Base-by-base conservation (phyloP, 345 rosid genomes). In the Lepidium didymum region DNA sequence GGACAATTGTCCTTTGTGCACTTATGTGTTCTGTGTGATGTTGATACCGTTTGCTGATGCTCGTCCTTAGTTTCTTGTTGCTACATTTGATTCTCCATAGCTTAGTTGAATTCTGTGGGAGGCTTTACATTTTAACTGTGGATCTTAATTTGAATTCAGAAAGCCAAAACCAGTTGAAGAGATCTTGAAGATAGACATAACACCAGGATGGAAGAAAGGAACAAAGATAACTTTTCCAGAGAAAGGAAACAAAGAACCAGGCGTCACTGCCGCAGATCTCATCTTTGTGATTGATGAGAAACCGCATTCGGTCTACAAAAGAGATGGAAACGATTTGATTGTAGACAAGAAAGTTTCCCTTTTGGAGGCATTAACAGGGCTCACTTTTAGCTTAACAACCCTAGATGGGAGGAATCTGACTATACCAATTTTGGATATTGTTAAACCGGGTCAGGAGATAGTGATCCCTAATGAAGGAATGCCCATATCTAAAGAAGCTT, bases 181-280 rank as follows among this genome's bases (percentile, higher is more conserved):
- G 78, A 79, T 78, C 34, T 54, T 89, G 56, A 89, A 83, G 77
- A 85, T 86, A 44, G 90, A 84, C 14, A 82, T 88, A 51, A 73
- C 80, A 58, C 92, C 91, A 10, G 95, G 97, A 18, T 90, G 97
- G 97, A 90, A 86, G 77, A 90, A 85, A 64, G 91, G 95, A 33
- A 88, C 97, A 1, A 86, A 88, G 77, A 85, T 90, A 68, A 86
- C 91, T n/a, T 86, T 90, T 58, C 90, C 86, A 0, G 97, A 79
- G 81, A 86, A 90, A 76, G 93, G 97, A 55, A 86, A 90, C 73
- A 78, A 83, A 23, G 84, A 86, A 62, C 87, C 87, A 0, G 90
- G 89, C 4, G 58, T 75, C 10, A 78, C 69, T 10, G 81, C 97
- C 0, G 81, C 97, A 0, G 95, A 90, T 82, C 87, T 88, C 19